These are phyloP conservation scores for Exophiala sp. DNA, from an alignment of 2,329 filamentous ascomycete genomes.

Conservation along the genomic window DNA sequence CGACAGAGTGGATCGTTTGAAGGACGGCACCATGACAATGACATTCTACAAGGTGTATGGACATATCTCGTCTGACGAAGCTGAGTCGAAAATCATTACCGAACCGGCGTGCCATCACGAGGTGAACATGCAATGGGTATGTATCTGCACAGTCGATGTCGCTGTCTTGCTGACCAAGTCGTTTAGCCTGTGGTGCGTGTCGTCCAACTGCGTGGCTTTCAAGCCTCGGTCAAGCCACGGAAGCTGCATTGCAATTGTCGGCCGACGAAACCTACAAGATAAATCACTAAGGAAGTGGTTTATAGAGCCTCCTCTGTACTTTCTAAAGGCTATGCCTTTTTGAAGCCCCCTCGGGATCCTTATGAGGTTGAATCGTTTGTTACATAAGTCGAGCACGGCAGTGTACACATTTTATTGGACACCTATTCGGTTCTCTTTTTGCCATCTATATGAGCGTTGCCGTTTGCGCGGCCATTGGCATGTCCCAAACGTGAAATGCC, in stretches of 20 bases:
- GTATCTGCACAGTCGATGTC: neutral
- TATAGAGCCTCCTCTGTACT: no score
- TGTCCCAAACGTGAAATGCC: neutral
- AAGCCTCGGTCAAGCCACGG: constrained; percentile 16
- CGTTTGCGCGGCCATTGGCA: neutral
- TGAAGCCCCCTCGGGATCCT: no score
- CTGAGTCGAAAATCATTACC: constrained; percentile 4
- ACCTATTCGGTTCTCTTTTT: neutral
- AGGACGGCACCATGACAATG: constrained; percentile 11
- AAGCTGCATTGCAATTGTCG: constrained; percentile 16
- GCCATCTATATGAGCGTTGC: neutral
- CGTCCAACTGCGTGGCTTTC: constrained; percentile 21
- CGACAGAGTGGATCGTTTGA: constrained; percentile 16
- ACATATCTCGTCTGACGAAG: constrained; percentile 2
- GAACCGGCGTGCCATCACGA: constrained; percentile 16
- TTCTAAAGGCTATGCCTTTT: no score
- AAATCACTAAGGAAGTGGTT: neutral
- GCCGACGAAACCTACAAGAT: neutral
- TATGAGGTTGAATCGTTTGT: no score
- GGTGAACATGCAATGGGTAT: constrained; percentile 18
- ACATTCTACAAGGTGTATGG: constrained; percentile 13
- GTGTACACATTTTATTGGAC: neutral
- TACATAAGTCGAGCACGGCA: no score
- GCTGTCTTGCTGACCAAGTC: neutral
- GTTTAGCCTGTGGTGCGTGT: constrained; percentile 15